Percentiles rank a stretch among this genome's conserved stretches.
phyloP scores from a whole-genome alignment of 345 rosid genomes.

The Eucalyptus erythrocorys region DNA sequence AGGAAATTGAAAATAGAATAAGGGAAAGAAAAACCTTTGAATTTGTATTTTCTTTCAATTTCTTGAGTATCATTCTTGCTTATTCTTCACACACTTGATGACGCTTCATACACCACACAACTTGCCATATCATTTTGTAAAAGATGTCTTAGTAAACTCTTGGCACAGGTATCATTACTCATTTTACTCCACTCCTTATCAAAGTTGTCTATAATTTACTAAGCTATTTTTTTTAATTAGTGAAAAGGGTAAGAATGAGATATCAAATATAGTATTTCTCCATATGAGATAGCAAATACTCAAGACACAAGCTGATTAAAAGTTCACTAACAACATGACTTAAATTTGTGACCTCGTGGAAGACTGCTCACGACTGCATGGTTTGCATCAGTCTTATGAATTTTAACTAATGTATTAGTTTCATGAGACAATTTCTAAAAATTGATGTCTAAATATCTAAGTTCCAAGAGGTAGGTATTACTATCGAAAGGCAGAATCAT shows the following conservation, averaged over 20 bases:
- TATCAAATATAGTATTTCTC: too few relatives aligned
- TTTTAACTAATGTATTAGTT: too few relatives aligned
- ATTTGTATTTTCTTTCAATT: not conserved
- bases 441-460: not conserved
- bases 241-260: not conserved
- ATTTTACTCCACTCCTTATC: not conserved
- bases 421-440: too few relatives aligned
- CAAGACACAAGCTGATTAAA: accelerated
- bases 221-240: not conserved
- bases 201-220: not conserved
- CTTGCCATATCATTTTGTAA: not conserved
- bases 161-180: not conserved
- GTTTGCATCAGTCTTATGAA: not conserved
- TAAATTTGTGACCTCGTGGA: not conserved
- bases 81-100: not conserved
- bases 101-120: not conserved
- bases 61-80: not conserved
- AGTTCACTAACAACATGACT: accelerated
- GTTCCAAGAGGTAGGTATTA: not conserved
- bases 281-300: not conserved
- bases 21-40: not conserved
- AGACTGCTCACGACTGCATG: too few relatives aligned
- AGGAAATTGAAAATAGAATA: not conserved
- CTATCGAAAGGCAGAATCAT: not conserved
- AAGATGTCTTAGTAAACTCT: not conserved